Percentiles rank a stretch among this genome's conserved stretches.
phyloP scores from a whole-genome alignment of 306 rosid genomes.

The Malus orientalis region DNA sequence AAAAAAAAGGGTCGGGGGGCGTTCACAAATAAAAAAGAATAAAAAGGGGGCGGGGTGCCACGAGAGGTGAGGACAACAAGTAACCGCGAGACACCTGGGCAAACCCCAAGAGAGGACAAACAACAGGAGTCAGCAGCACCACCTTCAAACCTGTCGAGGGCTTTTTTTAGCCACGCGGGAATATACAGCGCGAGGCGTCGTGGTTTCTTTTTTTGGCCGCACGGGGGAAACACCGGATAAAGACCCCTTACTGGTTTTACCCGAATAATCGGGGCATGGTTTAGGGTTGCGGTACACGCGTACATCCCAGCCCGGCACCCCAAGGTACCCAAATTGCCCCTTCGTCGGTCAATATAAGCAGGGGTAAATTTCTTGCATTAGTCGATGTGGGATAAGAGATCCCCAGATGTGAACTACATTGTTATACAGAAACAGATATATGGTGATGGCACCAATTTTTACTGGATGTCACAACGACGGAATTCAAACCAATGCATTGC shows the following conservation, averaged over 20 bases:
- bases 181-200: background rate
- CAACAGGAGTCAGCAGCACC: background rate
- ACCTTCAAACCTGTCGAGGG: background rate
- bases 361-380: too few relatives aligned
- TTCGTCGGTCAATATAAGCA: background rate
- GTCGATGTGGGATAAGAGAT: background rate
- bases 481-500: background rate
- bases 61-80: background rate
- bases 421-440: too few relatives aligned
- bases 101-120: background rate
- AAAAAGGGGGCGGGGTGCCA: background rate
- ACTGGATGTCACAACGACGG: background rate
- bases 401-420: background rate
- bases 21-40: too few relatives aligned
- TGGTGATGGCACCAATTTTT: too few relatives aligned
- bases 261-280: background rate
- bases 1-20: background rate
- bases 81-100: background rate
- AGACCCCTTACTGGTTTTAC: background rate
- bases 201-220: background rate
- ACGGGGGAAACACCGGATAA: background rate
- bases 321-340: fast-evolving
- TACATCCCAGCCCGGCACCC: background rate
- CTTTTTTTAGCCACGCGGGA: background rate
- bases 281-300: background rate